Base-by-base conservation (phyloP, 129 eudicot species). In the Saussurea involucrata region DNA sequence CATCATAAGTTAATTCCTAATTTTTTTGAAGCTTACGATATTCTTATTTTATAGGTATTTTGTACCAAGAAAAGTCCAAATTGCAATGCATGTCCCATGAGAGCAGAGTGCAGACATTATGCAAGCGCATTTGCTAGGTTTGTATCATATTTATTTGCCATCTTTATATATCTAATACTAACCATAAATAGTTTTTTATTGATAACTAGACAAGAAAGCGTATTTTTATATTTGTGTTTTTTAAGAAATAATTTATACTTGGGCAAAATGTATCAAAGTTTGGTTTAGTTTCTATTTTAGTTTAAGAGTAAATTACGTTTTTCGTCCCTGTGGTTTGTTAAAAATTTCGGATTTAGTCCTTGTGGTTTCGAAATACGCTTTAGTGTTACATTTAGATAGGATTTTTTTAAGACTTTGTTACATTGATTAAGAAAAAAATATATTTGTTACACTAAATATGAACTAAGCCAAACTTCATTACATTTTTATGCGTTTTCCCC, bases 81-180 rank as follows among this genome's bases (percentile, higher is more conserved):
- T 63, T 93, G 98, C 78, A 78, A 84, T 31, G 89, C 89, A n/a
- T 93, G 98, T 71, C 98, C 98, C 29, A 82, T 90, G 92, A 88
- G 78, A 78, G 89, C 66, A 42, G 89, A 83, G 46, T 93, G 95
- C 83, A 80, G 78, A 66, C 92, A 93, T 76, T 88, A 65, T 78
- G 88, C 92, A 69, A 90, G 95, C 73, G 85, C 84, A 25, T 40
- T 57, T 70, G 90, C 83, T 72, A 93, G 98, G 98, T 92, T 69
- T 66, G 90, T 77, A 31, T 68, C 61, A 33, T 18, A 60, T 68
- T 8, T 27, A 63, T 9, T 36, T 17, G 53, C 12, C 32, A 58
- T 13, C 55, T 21, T 57, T 25, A n/a, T 46, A 28, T 58, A 57
- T 44, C 15, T 63, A 61, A 25, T 74, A 24, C 60, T 34, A 25